Base-by-base conservation (phyloP, 805 yeast species). In the Wickerhamomyces bovis region DNA sequence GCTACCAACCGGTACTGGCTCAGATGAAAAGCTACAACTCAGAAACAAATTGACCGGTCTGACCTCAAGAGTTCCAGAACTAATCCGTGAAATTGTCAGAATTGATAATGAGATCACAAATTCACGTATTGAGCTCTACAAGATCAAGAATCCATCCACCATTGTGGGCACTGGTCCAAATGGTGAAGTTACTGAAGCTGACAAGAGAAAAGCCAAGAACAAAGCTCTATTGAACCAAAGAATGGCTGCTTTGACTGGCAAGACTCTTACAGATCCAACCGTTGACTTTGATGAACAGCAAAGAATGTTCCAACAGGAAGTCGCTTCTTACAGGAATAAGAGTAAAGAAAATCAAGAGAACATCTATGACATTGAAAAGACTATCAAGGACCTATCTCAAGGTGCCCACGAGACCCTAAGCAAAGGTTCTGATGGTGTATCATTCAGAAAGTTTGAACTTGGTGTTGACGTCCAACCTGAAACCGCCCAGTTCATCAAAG, bases 161-260 rank as follows among this genome's bases (percentile, higher is more conserved):
- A 73, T 89, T 65, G 71, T 73, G 23, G 97, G 97, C 5, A 78
- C 94, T 6, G 98, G 97, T 8, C 84, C 89, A 41, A 80, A 84
- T 58, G 97, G 97, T 26, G 80, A 80, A 49, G 77, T 89, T 9
- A 90, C 97, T 3, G 97, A 87, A 22, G 67, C 80, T 13, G 97
- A 90, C 61, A 77, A 85, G 49, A 77, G 85, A 52, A 85, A 85
- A 56, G 94, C 92, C 36, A 83, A 77, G 55, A 82, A 87, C 38
- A 84, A 85, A 60, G 95, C 92, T 38, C 68, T 81, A 47, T 71
- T 94, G 55, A 81, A 82, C 52, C 86, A 90, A 43, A 77, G 96
- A 55, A 89, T 92, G 95, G 95, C 96, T 25, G 88, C 92, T 4
- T 75, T 92, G 57, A 90, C 97, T 0, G 97, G 97, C 6, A 84